A percentile compares a stretch with the other conserved stretches of the same genome.
These are phyloP conservation scores for Arachnomyces sp. DNA, from an alignment of 2,329 filamentous ascomycete genomes.

Conservation along the genomic window DNA sequence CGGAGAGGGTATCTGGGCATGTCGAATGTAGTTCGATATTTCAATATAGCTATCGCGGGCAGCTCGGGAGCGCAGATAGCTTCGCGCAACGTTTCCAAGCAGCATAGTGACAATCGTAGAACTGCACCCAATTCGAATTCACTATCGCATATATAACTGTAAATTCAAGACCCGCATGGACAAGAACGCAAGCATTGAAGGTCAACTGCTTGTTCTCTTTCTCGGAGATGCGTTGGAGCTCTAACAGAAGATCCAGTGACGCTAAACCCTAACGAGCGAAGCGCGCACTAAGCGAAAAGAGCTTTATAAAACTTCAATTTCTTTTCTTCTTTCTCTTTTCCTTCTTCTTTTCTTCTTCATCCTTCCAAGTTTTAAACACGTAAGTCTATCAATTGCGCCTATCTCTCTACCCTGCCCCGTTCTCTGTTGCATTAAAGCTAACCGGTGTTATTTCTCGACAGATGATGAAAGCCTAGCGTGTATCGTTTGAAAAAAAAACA, in stretches of 20 bases:
- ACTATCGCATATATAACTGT: no score
- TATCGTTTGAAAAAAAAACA: slow-evolving; percentile 70
- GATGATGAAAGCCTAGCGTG: slow-evolving; percentile 99
- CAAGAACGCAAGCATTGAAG: no score
- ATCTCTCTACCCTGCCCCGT: slow-evolving; percentile 1
- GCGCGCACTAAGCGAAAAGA: no score
- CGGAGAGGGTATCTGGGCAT: not conserved
- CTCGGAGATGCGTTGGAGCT: no score
- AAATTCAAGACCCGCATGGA: no score
- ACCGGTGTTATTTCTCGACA: slow-evolving; percentile 32
- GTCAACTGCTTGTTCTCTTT: no score
- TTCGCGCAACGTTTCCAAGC: slow-evolving; percentile 17
- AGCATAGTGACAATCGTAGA: slow-evolving; percentile 13
- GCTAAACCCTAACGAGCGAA: no score
- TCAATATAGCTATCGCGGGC: slow-evolving; percentile 27
- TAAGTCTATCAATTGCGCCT: slow-evolving; percentile 48
- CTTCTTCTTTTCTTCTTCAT: slow-evolving; percentile 53
- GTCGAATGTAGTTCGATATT: slow-evolving; percentile 30
- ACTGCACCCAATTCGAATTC: not conserved
- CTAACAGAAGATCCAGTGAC: no score
- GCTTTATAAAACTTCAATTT: not conserved
- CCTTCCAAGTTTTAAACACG: slow-evolving; percentile 99
- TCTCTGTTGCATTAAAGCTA: not conserved
- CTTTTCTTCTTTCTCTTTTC: not conserved
- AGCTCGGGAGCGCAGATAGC: slow-evolving; percentile 20